Evolutionary conservation across 1,284 basidiomycete genomes (phyloP), one percentile per base, ranked within the genome.

Genomic region (Boletus mariae): DNA sequence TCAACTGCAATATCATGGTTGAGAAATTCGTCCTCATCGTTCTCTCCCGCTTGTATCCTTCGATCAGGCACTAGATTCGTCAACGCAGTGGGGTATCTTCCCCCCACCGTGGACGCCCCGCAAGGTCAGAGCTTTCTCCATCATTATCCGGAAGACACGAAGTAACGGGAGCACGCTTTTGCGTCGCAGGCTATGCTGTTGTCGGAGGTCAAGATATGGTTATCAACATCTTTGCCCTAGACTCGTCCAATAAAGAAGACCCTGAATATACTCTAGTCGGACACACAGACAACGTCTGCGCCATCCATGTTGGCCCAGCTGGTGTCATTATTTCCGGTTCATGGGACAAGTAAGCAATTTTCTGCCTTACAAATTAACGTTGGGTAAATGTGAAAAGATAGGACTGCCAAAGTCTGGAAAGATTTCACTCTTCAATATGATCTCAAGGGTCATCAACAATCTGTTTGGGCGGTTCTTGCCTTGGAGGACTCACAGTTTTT

Each of bases 321-420:
- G 90, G 91, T 6, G 77, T 82, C 53, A 84, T 96, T 56, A 84
- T 96, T 52, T 95, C 93, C n/a, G 96, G 96, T 20, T 96, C 93
- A 55, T 99, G 96, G 96, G 97, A 99, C 73, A 88, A 81, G 93
- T 94, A 65, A 71, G 86, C 71, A 13, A 46, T 44, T 41, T 52
- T 59, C 26, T 13, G 25, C 15, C 53, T 51, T 26, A 47, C 51
- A 40, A 26, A 20, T 20, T 20, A 6, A 26, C 26, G 29, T 41
- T 28, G 25, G 34, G 37, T 56, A 8, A 51, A 42, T 31, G 38
- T 43, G 23, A 47, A 44, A 48, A 28, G 54, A 41, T 65, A 96
- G 94, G 62, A 94, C 94, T 0, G 96, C 93, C 20, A 91, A 91
- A 71, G 85, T 99, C 0, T 99, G 97, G 97, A 87, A 84, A 68